phyloP scores from a whole-genome alignment of 331 rosid species.

The Malus hybrid region DNA sequence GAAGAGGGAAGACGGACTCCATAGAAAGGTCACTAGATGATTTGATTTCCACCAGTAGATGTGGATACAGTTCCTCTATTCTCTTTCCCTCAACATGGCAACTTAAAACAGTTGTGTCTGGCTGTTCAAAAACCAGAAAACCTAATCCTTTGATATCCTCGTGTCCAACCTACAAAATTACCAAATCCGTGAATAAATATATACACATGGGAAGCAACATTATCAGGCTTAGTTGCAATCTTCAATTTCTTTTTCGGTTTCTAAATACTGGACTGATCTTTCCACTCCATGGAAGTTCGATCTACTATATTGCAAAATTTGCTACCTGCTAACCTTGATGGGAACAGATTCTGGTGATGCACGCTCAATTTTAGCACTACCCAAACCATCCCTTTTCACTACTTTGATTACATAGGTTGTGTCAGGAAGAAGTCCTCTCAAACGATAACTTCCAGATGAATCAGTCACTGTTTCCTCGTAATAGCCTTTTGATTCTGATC shows the following conservation, averaged over 20 bases:
- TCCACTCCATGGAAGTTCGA: background rate
- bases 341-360: constrained; percentile 78
- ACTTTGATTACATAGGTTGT: constrained; percentile 67
- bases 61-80: constrained; percentile 53
- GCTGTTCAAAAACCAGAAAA: constrained; percentile 91
- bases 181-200: constrained; percentile 9
- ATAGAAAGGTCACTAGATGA: constrained; percentile 54
- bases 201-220: constrained; percentile 7
- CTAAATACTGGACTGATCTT: background rate
- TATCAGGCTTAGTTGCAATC: background rate
- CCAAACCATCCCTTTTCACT: constrained; percentile 50
- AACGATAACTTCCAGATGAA: constrained; percentile 76
- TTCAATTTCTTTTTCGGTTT: background rate
- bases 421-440: constrained; percentile 91
- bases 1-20: constrained; percentile 72
- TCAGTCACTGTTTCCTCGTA: constrained; percentile 93
- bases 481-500: constrained; percentile 83
- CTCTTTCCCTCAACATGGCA: constrained; percentile 87
- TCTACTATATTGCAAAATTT: background rate
- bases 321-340: constrained; percentile 45
- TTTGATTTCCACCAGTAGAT: constrained; percentile 80
- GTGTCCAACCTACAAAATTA: constrained; percentile 58
- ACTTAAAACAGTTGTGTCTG: constrained; percentile 82
- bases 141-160: constrained; percentile 79
- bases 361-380: constrained; percentile 63